Evolutionary conservation across 2,329 filamentous ascomycete genomes (phyloP), one percentile per base, ranked within the genome.

Genomic region (Nothophaeocryptopus gaeumannii): DNA sequence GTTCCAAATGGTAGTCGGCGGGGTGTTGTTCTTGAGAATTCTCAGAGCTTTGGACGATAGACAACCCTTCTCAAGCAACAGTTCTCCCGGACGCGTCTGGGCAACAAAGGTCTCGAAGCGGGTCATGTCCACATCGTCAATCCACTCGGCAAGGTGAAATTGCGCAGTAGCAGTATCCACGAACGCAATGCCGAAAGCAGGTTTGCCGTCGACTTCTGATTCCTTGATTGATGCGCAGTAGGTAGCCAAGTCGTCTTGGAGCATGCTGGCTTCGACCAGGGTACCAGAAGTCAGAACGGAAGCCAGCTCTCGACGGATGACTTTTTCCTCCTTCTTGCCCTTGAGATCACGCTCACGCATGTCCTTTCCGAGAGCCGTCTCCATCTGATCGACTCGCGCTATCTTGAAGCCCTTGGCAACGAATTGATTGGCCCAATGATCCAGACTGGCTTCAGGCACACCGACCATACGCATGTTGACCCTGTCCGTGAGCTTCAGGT

Each of bases 391-490:
- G 16, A 99, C 93, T 13, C 92, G 81, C 5, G 93, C 93, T 46
- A 99, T 95, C 71, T 99, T 99, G 81, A 84, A 96, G 31, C 95
- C 93, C 69, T 97, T 97, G 51, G 92, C 93, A 35, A 99, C 91
- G 63, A 99, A 99, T 64, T 99, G 93, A 63, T 95, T 96, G 49
- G 93, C 90, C 93, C 93, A 99, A 68, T 93, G 85, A 63, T 93
- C 89, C n/a, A 99, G 76, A 10, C 90, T 96, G 65, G 89, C 88
- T 69, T 99, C 93, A 0, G 93, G 93, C 0, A 99, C 93, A 54
- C 93, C 93, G 2, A 97, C 93, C 93, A 99, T 99, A 59, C 92
- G 88, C 93, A 99, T 99, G 68, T 99, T 99, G 68, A 99, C 93
- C 47, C 93, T 83, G 63, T 99, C 93, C 0, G 93, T 99, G 67